These are phyloP conservation scores for Teratosphaeria epicoccoides DNA, from an alignment of 2,329 filamentous ascomycete genomes.

Conservation along the genomic window DNA sequence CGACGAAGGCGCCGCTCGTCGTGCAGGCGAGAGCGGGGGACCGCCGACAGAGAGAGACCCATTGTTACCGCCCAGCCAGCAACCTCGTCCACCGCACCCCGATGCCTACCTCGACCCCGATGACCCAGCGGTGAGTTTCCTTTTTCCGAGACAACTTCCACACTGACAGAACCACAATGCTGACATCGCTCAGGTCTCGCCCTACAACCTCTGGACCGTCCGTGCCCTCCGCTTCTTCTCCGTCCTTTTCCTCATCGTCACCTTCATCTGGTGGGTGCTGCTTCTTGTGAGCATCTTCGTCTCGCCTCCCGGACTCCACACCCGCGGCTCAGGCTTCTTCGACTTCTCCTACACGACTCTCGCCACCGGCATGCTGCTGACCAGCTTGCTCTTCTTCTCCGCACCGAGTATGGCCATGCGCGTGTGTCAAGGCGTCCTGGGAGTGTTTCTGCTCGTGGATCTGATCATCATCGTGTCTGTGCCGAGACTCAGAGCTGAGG, in stretches of 20 bases:
- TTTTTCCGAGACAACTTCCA: neutral
- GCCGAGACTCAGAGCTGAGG: constrained; percentile 63
- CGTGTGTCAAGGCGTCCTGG: constrained; percentile 58
- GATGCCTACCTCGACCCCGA: constrained; percentile 64
- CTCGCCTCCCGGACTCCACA: constrained; percentile 76
- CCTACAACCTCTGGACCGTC: constrained; percentile 91
- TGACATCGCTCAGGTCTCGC: constrained; percentile 48
- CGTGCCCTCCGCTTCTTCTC: constrained; percentile 70
- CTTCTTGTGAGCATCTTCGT: constrained; percentile 84
- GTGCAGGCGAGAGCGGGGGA: constrained; percentile 17
- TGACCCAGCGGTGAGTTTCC: constrained; percentile 59
- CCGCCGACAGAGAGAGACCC: constrained; percentile 53
- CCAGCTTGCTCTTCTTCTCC: constrained; percentile 76
- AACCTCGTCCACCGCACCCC: constrained; percentile 46
- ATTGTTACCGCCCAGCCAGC: constrained; percentile 46
- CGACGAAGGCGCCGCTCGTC: constrained; percentile 21
- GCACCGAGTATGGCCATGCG: constrained; percentile 71
- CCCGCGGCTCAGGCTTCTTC: constrained; percentile 84
- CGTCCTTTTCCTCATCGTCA: constrained; percentile 61
- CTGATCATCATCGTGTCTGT: constrained; percentile 72
- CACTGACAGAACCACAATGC: neutral
- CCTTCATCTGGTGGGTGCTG: constrained; percentile 86
- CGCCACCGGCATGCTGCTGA: constrained; percentile 62
- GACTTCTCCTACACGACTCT: constrained; percentile 75
- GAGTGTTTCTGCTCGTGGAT: constrained; percentile 58